These are phyloP conservation scores for Trichothecium roseum DNA, from an alignment of 2,329 filamentous ascomycete species.

Conservation along the genomic window DNA sequence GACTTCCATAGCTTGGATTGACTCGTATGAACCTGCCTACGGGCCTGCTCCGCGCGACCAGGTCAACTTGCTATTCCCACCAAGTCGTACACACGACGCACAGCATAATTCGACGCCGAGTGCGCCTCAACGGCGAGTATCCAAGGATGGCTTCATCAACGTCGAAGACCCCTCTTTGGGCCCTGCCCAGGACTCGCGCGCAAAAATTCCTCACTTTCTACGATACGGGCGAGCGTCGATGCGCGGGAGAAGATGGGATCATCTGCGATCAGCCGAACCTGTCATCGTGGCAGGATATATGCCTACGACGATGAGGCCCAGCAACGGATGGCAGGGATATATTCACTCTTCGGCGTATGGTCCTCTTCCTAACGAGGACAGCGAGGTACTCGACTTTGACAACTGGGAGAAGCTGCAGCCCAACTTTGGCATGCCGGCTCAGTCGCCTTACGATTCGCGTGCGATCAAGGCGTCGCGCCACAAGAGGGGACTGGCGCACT, in stretches of 20 bases:
- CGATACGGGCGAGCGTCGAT: slow-evolving; percentile 33
- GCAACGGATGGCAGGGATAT: slow-evolving; percentile 40
- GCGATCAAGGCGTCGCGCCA: slow-evolving; percentile 17
- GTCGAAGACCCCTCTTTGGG: slow-evolving; percentile 26
- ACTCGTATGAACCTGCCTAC: slow-evolving; percentile 32
- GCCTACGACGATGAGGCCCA: slow-evolving; percentile 27
- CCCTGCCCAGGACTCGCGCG: slow-evolving; percentile 19
- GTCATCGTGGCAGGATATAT: slow-evolving; percentile 44
- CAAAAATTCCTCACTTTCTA: slow-evolving; percentile 34
- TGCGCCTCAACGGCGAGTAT: slow-evolving; percentile 30
- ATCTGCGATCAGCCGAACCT: slow-evolving; percentile 46
- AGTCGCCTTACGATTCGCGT: slow-evolving; percentile 18
- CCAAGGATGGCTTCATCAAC: slow-evolving; percentile 36
- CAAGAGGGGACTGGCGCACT: slow-evolving; percentile 21
- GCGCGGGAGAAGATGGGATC: slow-evolving; percentile 47
- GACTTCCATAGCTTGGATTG: slow-evolving; percentile 33
- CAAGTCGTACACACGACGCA: slow-evolving; percentile 24
- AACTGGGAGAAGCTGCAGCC: slow-evolving; percentile 36
- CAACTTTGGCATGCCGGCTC: slow-evolving; percentile 29
- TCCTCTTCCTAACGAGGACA: slow-evolving; percentile 33
- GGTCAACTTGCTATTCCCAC: slow-evolving; percentile 26
- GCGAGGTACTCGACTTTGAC: slow-evolving; percentile 35
- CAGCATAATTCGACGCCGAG: slow-evolving; percentile 31
- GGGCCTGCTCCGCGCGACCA: slow-evolving; percentile 27
- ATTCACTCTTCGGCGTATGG: slow-evolving; percentile 43